These are phyloP conservation scores for Triticum aestivum DNA, from an alignment of 176 grass and related monocot genomes.

Conservation along the genomic window DNA sequence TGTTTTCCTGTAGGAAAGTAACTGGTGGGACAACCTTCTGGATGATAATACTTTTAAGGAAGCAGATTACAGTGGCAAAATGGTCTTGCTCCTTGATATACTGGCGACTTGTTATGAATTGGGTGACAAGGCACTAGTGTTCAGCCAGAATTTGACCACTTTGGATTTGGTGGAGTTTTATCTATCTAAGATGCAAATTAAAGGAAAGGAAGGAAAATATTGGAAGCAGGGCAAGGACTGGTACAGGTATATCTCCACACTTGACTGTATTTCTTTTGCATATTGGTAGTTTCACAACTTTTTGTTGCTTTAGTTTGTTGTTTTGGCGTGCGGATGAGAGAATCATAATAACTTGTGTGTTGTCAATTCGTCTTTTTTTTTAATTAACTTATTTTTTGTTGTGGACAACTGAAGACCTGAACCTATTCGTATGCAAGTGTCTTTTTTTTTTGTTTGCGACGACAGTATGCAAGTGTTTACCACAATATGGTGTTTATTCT, in stretches of 20 bases:
- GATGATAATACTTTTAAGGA: slow-evolving; percentile 68
- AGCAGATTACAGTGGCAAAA: slow-evolving; percentile 91
- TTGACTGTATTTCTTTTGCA: slow-evolving; percentile 17
- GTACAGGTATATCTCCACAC: slow-evolving; percentile 76
- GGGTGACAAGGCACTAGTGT: slow-evolving; percentile 87
- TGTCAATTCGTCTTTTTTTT: background rate
- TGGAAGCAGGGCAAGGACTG: slow-evolving; percentile 99
- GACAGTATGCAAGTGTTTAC: background rate
- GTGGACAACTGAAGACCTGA: background rate
- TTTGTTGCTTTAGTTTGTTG: background rate
- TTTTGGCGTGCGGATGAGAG: background rate
- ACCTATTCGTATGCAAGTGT: background rate
- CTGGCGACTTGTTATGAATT: slow-evolving; percentile 71
- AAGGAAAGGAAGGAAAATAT: slow-evolving; percentile 66
- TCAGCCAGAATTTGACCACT: slow-evolving; percentile 93
- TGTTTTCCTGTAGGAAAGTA: slow-evolving; percentile 47
- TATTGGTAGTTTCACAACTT: background rate
- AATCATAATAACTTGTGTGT: background rate
- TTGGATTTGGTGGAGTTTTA: slow-evolving; percentile 90
- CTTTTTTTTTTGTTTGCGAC: no score
- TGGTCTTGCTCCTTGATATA: slow-evolving; percentile 93
- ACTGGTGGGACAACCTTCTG: slow-evolving; percentile 90
- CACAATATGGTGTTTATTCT: slow-evolving; percentile 15
- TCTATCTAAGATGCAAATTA: slow-evolving; percentile 75
- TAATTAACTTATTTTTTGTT: background rate